Evolutionary conservation across 306 rosid genomes (phyloP), one percentile per base, ranked within the genome.

Genomic region (Cercis canadensis): DNA sequence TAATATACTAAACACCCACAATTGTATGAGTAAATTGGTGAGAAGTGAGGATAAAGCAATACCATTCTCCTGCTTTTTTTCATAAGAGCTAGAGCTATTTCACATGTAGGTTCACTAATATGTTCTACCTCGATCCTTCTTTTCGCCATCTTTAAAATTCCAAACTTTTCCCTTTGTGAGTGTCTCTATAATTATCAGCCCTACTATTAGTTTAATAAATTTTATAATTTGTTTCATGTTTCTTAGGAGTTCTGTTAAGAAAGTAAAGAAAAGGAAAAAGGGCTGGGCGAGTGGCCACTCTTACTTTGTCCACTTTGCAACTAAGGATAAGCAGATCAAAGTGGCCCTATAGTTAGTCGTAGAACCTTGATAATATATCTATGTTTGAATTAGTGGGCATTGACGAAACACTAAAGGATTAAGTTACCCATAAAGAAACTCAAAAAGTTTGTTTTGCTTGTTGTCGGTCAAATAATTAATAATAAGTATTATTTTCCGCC

Each of bases 391-490:
- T 34, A 47, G 72, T 72, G 82, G 65, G 11, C 53, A 62, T 70
- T 63, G 81, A 81, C 37, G 50, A 72, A 65, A 57, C 73, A 54
- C 63, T 16, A 17, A 62, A 39, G 64, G 37, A 79, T 31, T 67
- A 55, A 63, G 56, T 16, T 74, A 81, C 32, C 36, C 34, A 53
- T 54, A 83, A 80, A 67, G 67, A 73, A 73, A 17, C 47, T 61
- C 55, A 57, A 65, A 57, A 79, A 72, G 73, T 57, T 67, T 37
- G 63, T 1, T 8, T 40, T 68, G 49, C 66, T 58, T 76, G 13
- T 32, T 81, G 87, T 79, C 79, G 84, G 87, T 78, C 82, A 80
- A 74, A 59, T 62, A 67, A 32, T 71, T 62, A 67, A 32, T 71
- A 75, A 16, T 59, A 64, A n/a, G 5, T 64, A 57, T 47, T 18